Evolutionary conservation across 139 green algal genomes (phyloP).

Genomic region (Mesostigma viride): DNA sequence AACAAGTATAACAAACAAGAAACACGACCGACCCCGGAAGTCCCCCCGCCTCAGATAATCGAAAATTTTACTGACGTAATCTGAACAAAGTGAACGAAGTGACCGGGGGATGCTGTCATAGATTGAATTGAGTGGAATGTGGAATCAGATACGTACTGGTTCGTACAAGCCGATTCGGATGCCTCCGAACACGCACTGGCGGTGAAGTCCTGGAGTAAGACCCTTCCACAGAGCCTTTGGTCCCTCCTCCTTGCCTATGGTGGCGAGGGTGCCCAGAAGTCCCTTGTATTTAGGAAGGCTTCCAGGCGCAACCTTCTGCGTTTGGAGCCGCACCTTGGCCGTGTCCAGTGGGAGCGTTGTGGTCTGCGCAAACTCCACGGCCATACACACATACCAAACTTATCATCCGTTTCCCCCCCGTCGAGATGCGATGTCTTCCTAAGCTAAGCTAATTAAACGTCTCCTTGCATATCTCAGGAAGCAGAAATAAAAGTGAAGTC

Average conservation of each 20-base stretch:
- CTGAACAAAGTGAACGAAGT: too few relatives aligned
- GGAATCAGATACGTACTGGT: conserved; percentile 55
- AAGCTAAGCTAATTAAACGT: too few relatives aligned
- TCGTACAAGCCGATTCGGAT: conserved; percentile 96
- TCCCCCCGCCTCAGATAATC: too few relatives aligned
- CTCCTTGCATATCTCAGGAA: not conserved
- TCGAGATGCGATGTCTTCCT: too few relatives aligned
- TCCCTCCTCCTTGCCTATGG: conserved; percentile 85
- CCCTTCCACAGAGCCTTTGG: conserved; percentile 82
- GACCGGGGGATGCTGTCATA: too few relatives aligned
- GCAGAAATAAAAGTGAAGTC: not conserved
- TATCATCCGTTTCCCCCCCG: too few relatives aligned
- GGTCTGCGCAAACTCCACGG: not conserved
- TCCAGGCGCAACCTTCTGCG: conserved; percentile 50
- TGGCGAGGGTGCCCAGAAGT: conserved; percentile 77
- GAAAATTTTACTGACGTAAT: too few relatives aligned
- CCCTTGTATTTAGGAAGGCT: conserved; percentile 62
- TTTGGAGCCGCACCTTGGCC: conserved; percentile 89
- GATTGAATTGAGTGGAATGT: too few relatives aligned
- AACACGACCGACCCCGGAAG: too few relatives aligned
- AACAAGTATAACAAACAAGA: too few relatives aligned
- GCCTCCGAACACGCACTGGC: conserved; percentile 88
- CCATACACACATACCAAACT: not conserved
- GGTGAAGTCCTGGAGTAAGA: conserved; percentile 79
- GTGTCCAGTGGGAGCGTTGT: conserved; percentile 83